A percentile compares a stretch with the other conserved stretches of the same genome.
Evolutionary conservation across 306 rosid species (phyloP).

Genomic region (Gleditsia sinensis): DNA sequence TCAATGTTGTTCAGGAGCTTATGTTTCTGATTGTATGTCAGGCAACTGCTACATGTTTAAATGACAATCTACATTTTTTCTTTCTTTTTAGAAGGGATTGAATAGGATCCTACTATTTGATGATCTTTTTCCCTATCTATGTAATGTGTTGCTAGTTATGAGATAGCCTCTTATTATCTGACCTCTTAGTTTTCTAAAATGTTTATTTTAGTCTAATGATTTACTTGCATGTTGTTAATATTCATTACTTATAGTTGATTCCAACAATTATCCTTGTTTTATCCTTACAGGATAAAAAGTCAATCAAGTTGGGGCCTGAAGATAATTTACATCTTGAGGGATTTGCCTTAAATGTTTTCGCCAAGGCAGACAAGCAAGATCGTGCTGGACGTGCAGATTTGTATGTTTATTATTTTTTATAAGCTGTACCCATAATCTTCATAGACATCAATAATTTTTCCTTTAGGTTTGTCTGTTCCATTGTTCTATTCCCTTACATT

Average conservation of each 20-base stretch:
- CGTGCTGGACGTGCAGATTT: conserved; percentile 93
- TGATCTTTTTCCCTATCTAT: not conserved
- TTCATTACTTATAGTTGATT: not conserved
- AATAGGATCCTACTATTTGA: not conserved
- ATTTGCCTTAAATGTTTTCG: conserved; percentile 89
- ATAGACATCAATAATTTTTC: not conserved
- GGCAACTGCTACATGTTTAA: not conserved
- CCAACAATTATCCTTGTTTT: not conserved
- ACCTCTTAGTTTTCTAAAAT: not conserved
- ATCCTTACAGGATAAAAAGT: conserved; percentile 82
- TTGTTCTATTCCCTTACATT: not conserved
- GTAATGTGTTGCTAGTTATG: not conserved
- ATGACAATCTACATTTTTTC: conserved; percentile 1
- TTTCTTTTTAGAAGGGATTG: not conserved
- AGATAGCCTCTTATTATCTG: not conserved
- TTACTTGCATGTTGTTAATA: not conserved
- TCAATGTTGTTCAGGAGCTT: no score
- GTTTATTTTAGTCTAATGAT: not conserved
- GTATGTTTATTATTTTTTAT: conserved; percentile 42
- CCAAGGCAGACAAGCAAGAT: conserved; percentile 97
- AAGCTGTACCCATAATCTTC: not conserved
- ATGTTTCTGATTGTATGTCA: not conserved
- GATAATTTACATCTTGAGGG: conserved; percentile 91
- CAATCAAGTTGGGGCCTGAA: conserved; percentile 81
- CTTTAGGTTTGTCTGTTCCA: conserved; percentile 11